Conservation (phyloP, 352 stramenopile species). For the Phytophthora boehmeriae region DNA sequence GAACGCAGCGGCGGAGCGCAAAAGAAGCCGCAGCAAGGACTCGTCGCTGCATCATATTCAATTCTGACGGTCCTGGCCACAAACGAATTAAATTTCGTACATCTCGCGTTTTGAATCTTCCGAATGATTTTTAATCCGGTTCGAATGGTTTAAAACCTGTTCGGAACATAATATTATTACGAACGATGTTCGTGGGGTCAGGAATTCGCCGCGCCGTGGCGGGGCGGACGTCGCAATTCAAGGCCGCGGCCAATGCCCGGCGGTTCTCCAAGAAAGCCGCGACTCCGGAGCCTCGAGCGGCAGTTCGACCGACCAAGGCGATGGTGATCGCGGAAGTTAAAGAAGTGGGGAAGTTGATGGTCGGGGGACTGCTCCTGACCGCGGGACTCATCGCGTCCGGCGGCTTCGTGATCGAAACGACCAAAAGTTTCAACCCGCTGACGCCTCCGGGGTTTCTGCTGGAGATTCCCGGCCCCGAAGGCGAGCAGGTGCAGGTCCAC, state of each 20-base stretch:
- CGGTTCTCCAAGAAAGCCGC: conserved; percentile 28
- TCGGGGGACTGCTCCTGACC: conserved; percentile 50
- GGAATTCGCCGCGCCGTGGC: conserved; percentile 11
- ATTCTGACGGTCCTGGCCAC: conserved; percentile 22
- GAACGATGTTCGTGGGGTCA: conserved; percentile 29
- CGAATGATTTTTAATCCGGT: no score
- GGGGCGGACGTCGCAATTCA: conserved; percentile 5
- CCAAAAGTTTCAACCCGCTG: conserved; percentile 66
- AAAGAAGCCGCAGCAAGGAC: conserved; percentile 16
- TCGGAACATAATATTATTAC: not conserved
- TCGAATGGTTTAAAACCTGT: no score
- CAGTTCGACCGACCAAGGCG: conserved; percentile 40
- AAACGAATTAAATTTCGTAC: conserved; percentile 2
- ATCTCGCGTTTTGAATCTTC: not conserved
- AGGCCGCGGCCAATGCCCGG: not conserved
- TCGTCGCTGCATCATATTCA: conserved; percentile 24
- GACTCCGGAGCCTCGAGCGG: conserved; percentile 11
- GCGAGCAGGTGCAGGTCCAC: conserved; percentile 50
- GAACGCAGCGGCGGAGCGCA: conserved; percentile 16
- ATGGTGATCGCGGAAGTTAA: conserved; percentile 60
- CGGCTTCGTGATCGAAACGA: conserved; percentile 73
- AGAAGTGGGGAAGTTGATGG: conserved; percentile 69
- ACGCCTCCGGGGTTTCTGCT: conserved; percentile 52
- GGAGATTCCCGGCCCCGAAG: conserved; percentile 46
- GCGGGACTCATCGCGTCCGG: conserved; percentile 51